These are phyloP conservation scores for Waltergamsia citrina DNA, from an alignment of 2,329 filamentous ascomycete species.

Conservation along the genomic window DNA sequence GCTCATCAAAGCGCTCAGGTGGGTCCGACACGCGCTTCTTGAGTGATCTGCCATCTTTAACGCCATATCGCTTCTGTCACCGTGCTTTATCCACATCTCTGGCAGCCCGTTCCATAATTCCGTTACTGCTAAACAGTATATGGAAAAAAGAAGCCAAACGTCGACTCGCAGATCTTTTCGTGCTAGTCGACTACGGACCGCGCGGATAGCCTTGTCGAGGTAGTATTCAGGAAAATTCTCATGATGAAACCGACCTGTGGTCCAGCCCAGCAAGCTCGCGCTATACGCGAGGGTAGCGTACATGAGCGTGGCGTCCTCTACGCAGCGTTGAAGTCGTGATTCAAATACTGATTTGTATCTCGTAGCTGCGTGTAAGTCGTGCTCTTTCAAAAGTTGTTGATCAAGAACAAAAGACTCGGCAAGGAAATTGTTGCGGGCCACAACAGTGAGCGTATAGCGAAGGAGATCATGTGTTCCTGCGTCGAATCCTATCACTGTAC, in stretches of 20 bases:
- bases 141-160: not conserved
- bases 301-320: not conserved
- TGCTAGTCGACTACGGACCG: not conserved
- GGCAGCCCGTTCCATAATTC: not conserved
- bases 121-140: not conserved
- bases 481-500: not conserved
- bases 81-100: not conserved
- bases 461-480: not conserved
- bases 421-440: not conserved
- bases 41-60: not conserved
- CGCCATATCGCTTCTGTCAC: not conserved
- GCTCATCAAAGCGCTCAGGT: not conserved
- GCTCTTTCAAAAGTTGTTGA: not conserved
- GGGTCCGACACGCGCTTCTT: not conserved
- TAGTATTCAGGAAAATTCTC: not conserved
- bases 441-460: not conserved
- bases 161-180: not conserved
- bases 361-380: not conserved
- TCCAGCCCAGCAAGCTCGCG: not conserved
- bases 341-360: not conserved
- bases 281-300: not conserved
- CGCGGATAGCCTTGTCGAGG: not conserved
- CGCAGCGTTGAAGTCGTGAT: not conserved
- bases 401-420: not conserved
- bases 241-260: not conserved